These are phyloP conservation scores for Cutaneotrichosporon spelunceum DNA, from an alignment of 1,284 basidiomycete genomes.

Conservation along the genomic window DNA sequence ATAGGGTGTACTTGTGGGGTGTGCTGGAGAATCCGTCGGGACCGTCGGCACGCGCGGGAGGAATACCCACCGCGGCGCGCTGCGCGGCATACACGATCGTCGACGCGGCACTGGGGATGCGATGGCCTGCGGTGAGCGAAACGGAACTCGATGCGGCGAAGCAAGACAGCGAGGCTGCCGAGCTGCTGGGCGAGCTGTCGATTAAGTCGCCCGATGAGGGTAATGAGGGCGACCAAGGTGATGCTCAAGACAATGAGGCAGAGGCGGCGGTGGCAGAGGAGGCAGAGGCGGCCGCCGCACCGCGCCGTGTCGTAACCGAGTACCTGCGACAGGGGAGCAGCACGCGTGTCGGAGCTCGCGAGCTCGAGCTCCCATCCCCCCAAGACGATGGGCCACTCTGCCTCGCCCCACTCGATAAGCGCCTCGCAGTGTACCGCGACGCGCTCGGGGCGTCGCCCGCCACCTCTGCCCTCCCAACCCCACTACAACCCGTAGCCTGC, in stretches of 20 bases:
- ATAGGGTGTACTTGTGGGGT: slow-evolving; percentile 36
- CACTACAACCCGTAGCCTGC: slow-evolving; percentile 38
- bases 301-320: slow-evolving; percentile 59
- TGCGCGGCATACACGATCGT: slow-evolving; percentile 46
- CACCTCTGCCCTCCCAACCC: slow-evolving; percentile 49
- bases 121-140: slow-evolving; percentile 34
- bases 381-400: slow-evolving; percentile 27
- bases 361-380: slow-evolving; percentile 35
- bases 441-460: slow-evolving; percentile 58
- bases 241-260: not conserved
- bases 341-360: slow-evolving; percentile 58
- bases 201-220: slow-evolving; percentile 6
- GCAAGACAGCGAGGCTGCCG: slow-evolving; percentile 23
- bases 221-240: not conserved
- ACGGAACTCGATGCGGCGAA: slow-evolving; percentile 34
- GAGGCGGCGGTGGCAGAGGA: slow-evolving; percentile 1
- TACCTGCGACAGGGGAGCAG: slow-evolving; percentile 69
- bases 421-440: slow-evolving; percentile 60
- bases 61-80: slow-evolving; percentile 28
- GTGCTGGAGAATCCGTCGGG: slow-evolving; percentile 40
- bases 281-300: not conserved
- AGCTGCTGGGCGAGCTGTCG: slow-evolving; percentile 21
- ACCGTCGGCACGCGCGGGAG: slow-evolving; percentile 25
- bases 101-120: slow-evolving; percentile 34
- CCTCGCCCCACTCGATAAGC: slow-evolving; percentile 57